A percentile compares a stretch with the other conserved stretches of the same genome.
phyloP scores from a whole-genome alignment of 2,329 filamentous ascomycete genomes.

The Trichoderma gracile region DNA sequence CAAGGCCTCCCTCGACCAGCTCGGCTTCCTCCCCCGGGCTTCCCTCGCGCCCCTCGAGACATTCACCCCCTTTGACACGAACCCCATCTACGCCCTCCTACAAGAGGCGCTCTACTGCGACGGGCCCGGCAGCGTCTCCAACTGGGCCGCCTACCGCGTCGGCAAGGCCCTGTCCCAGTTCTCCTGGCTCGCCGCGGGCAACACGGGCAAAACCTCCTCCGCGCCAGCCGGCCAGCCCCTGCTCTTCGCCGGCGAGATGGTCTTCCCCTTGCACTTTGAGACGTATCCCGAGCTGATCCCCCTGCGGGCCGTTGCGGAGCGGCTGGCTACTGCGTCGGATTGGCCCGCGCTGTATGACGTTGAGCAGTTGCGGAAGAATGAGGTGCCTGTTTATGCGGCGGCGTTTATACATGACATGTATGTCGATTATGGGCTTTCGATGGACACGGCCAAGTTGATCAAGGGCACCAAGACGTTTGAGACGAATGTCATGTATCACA shows the following conservation, averaged over 20 bases:
- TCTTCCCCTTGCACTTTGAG: constrained; percentile 82
- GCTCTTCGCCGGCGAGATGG: constrained; percentile 90
- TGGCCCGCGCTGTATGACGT: constrained; percentile 80
- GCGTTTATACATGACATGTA: constrained; percentile 90
- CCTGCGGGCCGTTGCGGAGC: constrained; percentile 67
- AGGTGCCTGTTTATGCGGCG: constrained; percentile 83
- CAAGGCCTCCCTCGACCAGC: constrained; percentile 70
- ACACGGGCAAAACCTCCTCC: constrained; percentile 35
- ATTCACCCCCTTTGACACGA: constrained; percentile 68
- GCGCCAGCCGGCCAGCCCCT: constrained; percentile 49
- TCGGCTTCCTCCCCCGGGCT: constrained; percentile 72
- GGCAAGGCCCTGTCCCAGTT: constrained; percentile 51
- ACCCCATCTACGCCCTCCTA: constrained; percentile 80
- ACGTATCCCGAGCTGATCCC: constrained; percentile 73
- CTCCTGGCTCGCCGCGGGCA: constrained; percentile 50
- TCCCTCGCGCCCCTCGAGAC: constrained; percentile 69
- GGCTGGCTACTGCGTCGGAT: constrained; percentile 65
- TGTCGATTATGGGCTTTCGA: constrained; percentile 74
- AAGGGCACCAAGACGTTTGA: constrained; percentile 77
- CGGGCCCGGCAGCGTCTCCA: constrained; percentile 60
- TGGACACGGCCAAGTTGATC: constrained; percentile 72
- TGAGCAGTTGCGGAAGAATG: constrained; percentile 70
- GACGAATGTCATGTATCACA: constrained; percentile 86
- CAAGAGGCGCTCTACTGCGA: constrained; percentile 89
- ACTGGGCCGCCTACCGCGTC: constrained; percentile 74